Base-by-base conservation (phyloP, 2,329 filamentous ascomycete species). In the Pochonia chlamydosporia region DNA sequence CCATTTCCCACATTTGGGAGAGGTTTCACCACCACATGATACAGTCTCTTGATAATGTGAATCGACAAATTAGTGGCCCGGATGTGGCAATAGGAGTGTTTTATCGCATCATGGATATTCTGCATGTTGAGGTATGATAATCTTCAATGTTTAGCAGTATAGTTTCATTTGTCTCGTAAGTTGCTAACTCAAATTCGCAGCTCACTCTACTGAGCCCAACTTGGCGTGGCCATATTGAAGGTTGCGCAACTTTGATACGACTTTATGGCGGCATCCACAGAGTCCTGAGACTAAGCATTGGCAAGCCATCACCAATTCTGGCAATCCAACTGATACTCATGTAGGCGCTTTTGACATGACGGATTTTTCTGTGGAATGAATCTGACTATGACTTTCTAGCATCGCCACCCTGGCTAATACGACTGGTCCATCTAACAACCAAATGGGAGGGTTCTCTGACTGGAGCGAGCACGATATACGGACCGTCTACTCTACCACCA, bases 41-140 rank as follows among this genome's bases (percentile, higher is more conserved):
- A 18, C 40, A 43, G 25, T 48, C 46, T 28, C 40, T 48, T 16
- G 33, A 18, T 9, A 31, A 30, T 14, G 46, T 43, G 13, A 48
- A 48, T 25, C 40, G 40, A n/a, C 31, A 30, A 21, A 43, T 48
- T 30, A 24, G 18, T 10, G 25, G 46, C 33, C 33, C 40, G 14
- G 33, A 48, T 6, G 40, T 40, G 14, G 40, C 31, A 9, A 48
- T 43, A 11, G 46, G 40, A 10, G 40, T 43, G 14, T 48, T 48
- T 26, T 48, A 48, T n/a, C 39, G 46, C 23, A 48, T 48, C 33
- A 43, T 43, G 46, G 40, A 48, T n/a, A 43, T 48, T 37, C 24
- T 43, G 31, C 46, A 44, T 39, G 46, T 48, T 7, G 46, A 48
- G 46, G 46, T 45, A 40, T 13, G 35, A 6, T n/a, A n/a, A n/a